Percentiles rank a stretch among this genome's conserved stretches.
Evolutionary conservation across 768 basidiomycete species (phyloP).

Genomic region (Termitomyces sp.): DNA sequence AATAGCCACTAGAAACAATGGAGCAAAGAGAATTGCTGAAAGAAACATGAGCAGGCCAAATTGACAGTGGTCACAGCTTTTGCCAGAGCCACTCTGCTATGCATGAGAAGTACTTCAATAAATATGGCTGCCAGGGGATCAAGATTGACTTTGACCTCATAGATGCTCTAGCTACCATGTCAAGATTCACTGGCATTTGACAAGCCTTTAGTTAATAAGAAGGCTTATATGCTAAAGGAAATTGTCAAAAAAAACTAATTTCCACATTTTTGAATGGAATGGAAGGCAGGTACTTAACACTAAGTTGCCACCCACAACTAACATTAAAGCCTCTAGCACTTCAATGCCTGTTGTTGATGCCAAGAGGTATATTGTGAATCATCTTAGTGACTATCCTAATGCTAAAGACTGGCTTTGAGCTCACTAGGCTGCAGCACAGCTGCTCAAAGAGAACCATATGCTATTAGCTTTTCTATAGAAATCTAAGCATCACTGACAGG

Average conservation of each 20-base stretch:
- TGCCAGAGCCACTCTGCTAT: not conserved
- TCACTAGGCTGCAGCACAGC: not conserved
- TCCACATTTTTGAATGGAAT: not conserved
- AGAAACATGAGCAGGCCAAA: not conserved
- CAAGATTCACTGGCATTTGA: not conserved
- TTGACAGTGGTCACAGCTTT: not conserved
- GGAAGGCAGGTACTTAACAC: not conserved
- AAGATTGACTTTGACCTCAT: not conserved
- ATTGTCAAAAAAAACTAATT: not conserved
- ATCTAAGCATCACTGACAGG: not conserved
- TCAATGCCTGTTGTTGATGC: not conserved
- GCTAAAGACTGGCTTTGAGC: not conserved
- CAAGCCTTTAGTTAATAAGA: not conserved
- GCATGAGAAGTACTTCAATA: not conserved
- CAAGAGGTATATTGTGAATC: not conserved
- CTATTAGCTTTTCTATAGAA: not conserved
- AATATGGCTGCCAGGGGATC: not conserved
- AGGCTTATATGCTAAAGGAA: not conserved
- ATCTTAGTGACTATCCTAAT: not conserved
- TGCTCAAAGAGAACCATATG: not conserved
- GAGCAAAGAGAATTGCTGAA: not conserved
- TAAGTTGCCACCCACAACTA: too few species aligned
- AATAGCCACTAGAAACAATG: too few species aligned
- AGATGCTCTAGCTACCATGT: not conserved
- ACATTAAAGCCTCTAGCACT: not conserved